A percentile compares a stretch with the other conserved stretches of the same genome.
phyloP scores from a whole-genome alignment of 306 rosid genomes.

The Sphenostylis stenocarpa region DNA sequence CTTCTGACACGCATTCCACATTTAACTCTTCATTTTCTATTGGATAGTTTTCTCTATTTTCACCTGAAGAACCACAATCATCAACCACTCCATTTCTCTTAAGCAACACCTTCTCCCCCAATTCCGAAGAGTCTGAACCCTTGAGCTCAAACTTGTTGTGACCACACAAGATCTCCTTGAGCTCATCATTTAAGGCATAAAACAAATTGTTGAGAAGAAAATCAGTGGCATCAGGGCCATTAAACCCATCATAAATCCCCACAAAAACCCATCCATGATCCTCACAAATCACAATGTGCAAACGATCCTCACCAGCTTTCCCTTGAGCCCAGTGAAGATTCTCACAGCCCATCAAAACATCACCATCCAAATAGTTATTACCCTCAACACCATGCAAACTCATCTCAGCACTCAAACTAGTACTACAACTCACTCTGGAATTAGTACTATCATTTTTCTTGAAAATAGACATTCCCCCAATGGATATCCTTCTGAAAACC shows the following conservation, averaged over 20 bases:
- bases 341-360: slow-evolving; percentile 36
- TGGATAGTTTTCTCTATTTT: not conserved
- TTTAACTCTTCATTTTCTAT: slow-evolving; percentile 1
- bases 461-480: slow-evolving; percentile 25
- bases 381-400: slow-evolving; percentile 28
- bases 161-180: slow-evolving; percentile 52
- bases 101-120: not conserved
- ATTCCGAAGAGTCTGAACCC: not conserved
- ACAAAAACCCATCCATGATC: slow-evolving; percentile 79
- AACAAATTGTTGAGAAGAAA: slow-evolving; percentile 65
- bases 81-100: not conserved
- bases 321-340: slow-evolving; percentile 89
- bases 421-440: slow-evolving; percentile 29
- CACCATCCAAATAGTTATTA: slow-evolving; percentile 7
- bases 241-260: slow-evolving; percentile 90
- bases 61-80: slow-evolving; percentile 14
- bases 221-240: slow-evolving; percentile 94
- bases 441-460: slow-evolving; percentile 37
- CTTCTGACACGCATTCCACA: slow-evolving; percentile 3
- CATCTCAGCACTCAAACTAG: slow-evolving; percentile 38
- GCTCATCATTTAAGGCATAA: slow-evolving; percentile 50
- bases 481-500: slow-evolving; percentile 35
- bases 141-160: slow-evolving; percentile 30
- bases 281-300: slow-evolving; percentile 79
- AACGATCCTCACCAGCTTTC: slow-evolving; percentile 82